Percentiles rank a stretch among this genome's conserved stretches.
phyloP scores from a whole-genome alignment of 2,329 filamentous ascomycete species.

The Rutstroemia sp. region DNA sequence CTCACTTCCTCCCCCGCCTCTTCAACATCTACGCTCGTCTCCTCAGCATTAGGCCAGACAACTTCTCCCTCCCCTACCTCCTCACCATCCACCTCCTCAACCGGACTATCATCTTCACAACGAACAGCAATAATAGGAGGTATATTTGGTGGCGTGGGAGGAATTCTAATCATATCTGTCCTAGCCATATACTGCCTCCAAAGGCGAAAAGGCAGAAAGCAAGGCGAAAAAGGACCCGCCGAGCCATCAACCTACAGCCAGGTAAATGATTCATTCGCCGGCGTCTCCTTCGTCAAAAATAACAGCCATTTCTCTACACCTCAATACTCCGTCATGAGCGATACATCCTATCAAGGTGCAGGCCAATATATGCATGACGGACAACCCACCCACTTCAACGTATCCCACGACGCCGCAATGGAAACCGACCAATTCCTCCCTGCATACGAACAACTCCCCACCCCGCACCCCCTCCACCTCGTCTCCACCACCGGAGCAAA shows the following conservation, averaged over 20 bases:
- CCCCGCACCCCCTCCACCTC: not conserved
- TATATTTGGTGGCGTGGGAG: slow-evolving; percentile 16
- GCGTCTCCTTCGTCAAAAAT: slow-evolving; percentile 15
- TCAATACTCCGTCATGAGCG: slow-evolving; percentile 2
- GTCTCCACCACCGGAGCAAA: not conserved
- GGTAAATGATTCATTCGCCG: slow-evolving; percentile 16
- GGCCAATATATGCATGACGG: slow-evolving; percentile 12
- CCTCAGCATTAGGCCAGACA: too few species aligned
- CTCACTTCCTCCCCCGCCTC: too few species aligned
- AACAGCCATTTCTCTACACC: slow-evolving; percentile 5
- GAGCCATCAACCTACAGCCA: slow-evolving; percentile 16
- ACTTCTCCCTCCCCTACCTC: too few species aligned
- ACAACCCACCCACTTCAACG: slow-evolving; percentile 7
- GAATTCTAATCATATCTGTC: slow-evolving; percentile 14
- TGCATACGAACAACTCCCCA: slow-evolving; percentile 5
- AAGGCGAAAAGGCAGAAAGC: slow-evolving; percentile 12
- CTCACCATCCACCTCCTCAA: slow-evolving; percentile 8
- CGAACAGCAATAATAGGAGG: slow-evolving; percentile 16
- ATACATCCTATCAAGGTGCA: slow-evolving; percentile 3
- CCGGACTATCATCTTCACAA: slow-evolving; percentile 1
- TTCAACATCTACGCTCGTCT: too few species aligned
- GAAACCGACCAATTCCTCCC: slow-evolving; percentile 12
- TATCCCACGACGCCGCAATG: slow-evolving; percentile 5
- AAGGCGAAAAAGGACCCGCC: not conserved
- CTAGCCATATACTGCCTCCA: slow-evolving; percentile 13